Conservation (phyloP, 2,329 filamentous ascomycete species). For the Periconia sp. region DNA sequence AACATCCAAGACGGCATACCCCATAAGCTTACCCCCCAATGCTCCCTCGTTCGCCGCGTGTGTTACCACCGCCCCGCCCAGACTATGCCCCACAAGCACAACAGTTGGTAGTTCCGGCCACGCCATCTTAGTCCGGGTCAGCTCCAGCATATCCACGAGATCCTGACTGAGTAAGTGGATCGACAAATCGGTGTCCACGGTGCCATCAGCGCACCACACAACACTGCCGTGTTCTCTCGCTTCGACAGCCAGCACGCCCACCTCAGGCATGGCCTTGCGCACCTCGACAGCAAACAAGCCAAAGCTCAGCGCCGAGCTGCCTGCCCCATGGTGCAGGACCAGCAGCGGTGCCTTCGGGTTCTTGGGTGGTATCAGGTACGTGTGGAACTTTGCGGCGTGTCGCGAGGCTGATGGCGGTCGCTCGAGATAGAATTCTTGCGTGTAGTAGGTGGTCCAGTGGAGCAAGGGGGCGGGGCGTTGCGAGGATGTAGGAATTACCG, state of each 20-base stretch:
- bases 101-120: slow-evolving; percentile 76
- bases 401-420: slow-evolving; percentile 38
- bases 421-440: slow-evolving; percentile 78
- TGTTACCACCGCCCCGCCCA: slow-evolving; percentile 89
- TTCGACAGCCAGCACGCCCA: slow-evolving; percentile 83
- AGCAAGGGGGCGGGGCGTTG: slow-evolving; percentile 63
- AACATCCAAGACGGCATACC: slow-evolving; percentile 89
- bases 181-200: slow-evolving; percentile 63
- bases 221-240: slow-evolving; percentile 82
- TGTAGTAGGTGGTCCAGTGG: slow-evolving; percentile 89
- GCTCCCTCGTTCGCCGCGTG: slow-evolving; percentile 71
- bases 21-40: slow-evolving; percentile 70
- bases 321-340: slow-evolving; percentile 92
- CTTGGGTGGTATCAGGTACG: slow-evolving; percentile 79
- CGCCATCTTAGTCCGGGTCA: slow-evolving; percentile 67
- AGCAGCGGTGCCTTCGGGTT: slow-evolving; percentile 74
- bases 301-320: slow-evolving; percentile 91
- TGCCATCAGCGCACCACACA: slow-evolving; percentile 43
- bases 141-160: slow-evolving; percentile 67
- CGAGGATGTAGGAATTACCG: slow-evolving; percentile 77
- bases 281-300: slow-evolving; percentile 79
- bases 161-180: slow-evolving; percentile 74
- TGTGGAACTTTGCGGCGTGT: slow-evolving; percentile 69
- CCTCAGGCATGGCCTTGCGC: slow-evolving; percentile 71
- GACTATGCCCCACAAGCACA: slow-evolving; percentile 85